These are phyloP conservation scores for Colletotrichum lentis DNA, from an alignment of 2,329 filamentous ascomycete species.

Conservation along the genomic window DNA sequence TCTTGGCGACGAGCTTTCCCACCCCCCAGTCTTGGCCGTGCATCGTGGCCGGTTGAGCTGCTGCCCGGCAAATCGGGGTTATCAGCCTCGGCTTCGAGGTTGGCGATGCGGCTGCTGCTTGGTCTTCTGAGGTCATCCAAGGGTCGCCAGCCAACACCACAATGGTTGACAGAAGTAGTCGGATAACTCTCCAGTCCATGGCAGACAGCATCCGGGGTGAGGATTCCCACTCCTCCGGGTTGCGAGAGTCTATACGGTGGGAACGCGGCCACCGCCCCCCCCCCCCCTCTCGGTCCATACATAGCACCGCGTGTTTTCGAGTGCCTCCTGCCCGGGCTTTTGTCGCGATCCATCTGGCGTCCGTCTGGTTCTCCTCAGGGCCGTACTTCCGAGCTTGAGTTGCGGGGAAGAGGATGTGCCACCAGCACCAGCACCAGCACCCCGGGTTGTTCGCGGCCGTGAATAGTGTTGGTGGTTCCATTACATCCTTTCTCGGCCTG, in stretches of 20 bases:
- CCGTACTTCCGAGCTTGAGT: neutral
- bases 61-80: slow-evolving; percentile 18
- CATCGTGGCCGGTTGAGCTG: neutral
- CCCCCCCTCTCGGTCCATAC: slow-evolving; percentile 14
- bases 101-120: slow-evolving; percentile 1
- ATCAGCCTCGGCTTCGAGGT: neutral
- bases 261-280: neutral
- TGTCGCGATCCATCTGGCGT: slow-evolving; percentile 23
- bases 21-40: slow-evolving; percentile 27
- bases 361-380: neutral
- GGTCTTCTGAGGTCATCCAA: neutral
- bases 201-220: too few relatives aligned
- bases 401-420: slow-evolving; percentile 23
- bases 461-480: neutral
- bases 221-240: neutral
- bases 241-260: slow-evolving; percentile 11
- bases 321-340: neutral
- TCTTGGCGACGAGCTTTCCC: neutral
- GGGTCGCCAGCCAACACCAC: neutral
- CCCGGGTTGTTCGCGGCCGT: neutral
- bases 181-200: neutral
- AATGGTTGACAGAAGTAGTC: neutral
- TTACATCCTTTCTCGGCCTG: neutral
- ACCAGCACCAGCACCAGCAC: neutral
- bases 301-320: slow-evolving; percentile 21